Base-by-base conservation (phyloP, 441 rosid genomes). In the Bocquillonia castaneifolia region DNA sequence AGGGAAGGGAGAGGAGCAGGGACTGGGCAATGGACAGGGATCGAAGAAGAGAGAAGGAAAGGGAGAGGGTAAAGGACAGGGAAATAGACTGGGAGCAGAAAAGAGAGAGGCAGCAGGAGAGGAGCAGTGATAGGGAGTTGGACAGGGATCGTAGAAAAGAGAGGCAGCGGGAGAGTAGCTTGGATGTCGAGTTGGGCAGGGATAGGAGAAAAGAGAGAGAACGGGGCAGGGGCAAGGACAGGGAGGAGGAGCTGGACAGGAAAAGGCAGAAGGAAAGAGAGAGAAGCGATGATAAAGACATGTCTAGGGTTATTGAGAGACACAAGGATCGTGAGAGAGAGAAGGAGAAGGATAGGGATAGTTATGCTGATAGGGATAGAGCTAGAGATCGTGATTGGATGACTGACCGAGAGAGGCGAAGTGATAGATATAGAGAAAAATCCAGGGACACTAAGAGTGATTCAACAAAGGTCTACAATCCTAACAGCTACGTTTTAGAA, bases 1-100 rank as follows among this genome's bases (percentile, higher is more conserved):
- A 71, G 63, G 87, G 79, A 39, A 74, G 74, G 52, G 86, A 79
- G 62, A 76, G 83, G 77, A 77, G 81, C 78, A 73, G 83, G 79
- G 86, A 84, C 64, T 71, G 78, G 36, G 87, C 74, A 71, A 61
- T 78, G 69, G 51, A 84, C 64, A 22, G 68, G 78, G 68, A 63
- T 72, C 28, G 63, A n/a, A 63, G 63, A 48, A 60, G 72, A 70
- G 75, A 72, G 65, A 80, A 78, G 73, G 80, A 78, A 48, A 70
- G 79, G 73, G 77, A 70, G 44, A 73, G 68, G 72, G 80, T 86
- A 66, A 68, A 77, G 72, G 89, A 79, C 42, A 73, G 79, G 71
- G 75, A 23, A 10, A 25, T 52, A 6, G 54, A 63, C 59, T 54
- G 26, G 44, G 69, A 75, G 25, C 25, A 6, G 50, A 78, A 52